Evolutionary conservation across 305 asterid species (phyloP).

Genomic region (Euphrasia arctica): DNA sequence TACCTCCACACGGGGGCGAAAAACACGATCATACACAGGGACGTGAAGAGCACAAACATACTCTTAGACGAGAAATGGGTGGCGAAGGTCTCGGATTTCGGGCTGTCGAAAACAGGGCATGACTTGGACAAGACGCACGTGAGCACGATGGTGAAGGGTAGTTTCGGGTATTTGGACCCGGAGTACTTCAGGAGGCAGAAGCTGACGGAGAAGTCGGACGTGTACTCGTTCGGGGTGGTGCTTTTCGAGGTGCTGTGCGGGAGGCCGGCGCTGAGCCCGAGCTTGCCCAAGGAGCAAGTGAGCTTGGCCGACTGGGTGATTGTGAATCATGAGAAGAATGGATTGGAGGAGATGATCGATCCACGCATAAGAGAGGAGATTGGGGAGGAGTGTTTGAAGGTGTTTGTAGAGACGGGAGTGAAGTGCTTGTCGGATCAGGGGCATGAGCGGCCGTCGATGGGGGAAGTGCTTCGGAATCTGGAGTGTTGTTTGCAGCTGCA

Average conservation of each 20-base stretch:
- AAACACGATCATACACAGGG: constrained; percentile 68
- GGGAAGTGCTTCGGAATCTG: constrained; percentile 58
- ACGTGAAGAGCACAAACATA: constrained; percentile 70
- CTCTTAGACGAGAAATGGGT: constrained; percentile 60
- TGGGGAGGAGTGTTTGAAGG: constrained; percentile 40
- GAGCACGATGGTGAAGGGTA: constrained; percentile 68
- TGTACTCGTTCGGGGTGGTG: constrained; percentile 68
- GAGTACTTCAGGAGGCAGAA: constrained; percentile 66
- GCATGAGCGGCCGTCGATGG: constrained; percentile 64
- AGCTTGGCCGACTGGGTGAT: constrained; percentile 64
- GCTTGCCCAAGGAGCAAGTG: constrained; percentile 52
- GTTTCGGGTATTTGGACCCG: constrained; percentile 75
- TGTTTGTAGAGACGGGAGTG: constrained; percentile 41
- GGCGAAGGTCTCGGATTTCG: constrained; percentile 75
- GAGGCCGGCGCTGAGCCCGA: constrained; percentile 53
- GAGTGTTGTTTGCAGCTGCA: constrained; percentile 50
- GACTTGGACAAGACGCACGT: constrained; percentile 47
- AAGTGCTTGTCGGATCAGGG: constrained; percentile 58
- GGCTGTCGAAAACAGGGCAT: constrained; percentile 62
- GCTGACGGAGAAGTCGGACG: constrained; percentile 66
- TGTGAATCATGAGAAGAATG: constrained; percentile 26
- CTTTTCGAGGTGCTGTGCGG: constrained; percentile 62
- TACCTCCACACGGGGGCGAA: constrained; percentile 82
- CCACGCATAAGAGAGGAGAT: constrained; percentile 41
- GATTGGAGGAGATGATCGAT: constrained; percentile 39